Percentiles rank a stretch among this genome's conserved stretches.
Conservation (phyloP, 192 early-diverging fungal genomes). For the Coemansia sp. region DNA sequence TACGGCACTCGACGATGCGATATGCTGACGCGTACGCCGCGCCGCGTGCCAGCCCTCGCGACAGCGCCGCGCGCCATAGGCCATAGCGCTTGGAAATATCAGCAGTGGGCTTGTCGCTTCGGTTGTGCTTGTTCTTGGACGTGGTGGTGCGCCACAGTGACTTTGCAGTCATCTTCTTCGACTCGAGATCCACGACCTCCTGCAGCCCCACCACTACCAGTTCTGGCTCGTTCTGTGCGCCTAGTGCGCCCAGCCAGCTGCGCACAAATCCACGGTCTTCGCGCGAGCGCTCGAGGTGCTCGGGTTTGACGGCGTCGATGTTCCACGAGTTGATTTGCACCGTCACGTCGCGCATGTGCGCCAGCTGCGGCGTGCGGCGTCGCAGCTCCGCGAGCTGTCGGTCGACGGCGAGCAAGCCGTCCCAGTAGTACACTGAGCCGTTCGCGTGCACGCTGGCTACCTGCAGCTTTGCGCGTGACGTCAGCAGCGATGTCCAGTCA, state of each 20-base stretch:
- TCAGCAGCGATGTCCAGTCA: constrained; percentile 47
- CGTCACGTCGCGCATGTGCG: constrained; percentile 62
- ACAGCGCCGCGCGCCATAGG: constrained; percentile 79
- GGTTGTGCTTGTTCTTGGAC: constrained; percentile 18
- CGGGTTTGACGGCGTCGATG: constrained; percentile 87
- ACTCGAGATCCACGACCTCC: constrained; percentile 92
- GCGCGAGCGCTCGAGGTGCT: constrained; percentile 59
- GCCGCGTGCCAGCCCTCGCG: constrained; percentile 57
- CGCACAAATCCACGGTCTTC: constrained; percentile 38
- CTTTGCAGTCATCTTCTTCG: constrained; percentile 72
- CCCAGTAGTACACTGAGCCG: constrained; percentile 52
- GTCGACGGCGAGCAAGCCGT: constrained; percentile 38
- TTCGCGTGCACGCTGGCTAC: constrained; percentile 44
- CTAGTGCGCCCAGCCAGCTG: constrained; percentile 39
- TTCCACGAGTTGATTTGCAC: constrained; percentile 92
- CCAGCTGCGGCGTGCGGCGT: constrained; percentile 61
- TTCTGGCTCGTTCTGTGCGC: constrained; percentile 64
- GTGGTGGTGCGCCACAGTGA: constrained; percentile 47
- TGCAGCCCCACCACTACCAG: constrained; percentile 89
- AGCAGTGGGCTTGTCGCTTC: constrained; percentile 13
- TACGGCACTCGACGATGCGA: constrained; percentile 67
- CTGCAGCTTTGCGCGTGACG: constrained; percentile 33
- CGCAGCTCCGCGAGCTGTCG: constrained; percentile 60
- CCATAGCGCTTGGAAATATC: constrained; percentile 66
- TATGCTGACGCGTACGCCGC: constrained; percentile 55